Evolutionary conservation across 345 rosid genomes (phyloP), one percentile per base, ranked within the genome.

Genomic region (Dipteronia sinensis): DNA sequence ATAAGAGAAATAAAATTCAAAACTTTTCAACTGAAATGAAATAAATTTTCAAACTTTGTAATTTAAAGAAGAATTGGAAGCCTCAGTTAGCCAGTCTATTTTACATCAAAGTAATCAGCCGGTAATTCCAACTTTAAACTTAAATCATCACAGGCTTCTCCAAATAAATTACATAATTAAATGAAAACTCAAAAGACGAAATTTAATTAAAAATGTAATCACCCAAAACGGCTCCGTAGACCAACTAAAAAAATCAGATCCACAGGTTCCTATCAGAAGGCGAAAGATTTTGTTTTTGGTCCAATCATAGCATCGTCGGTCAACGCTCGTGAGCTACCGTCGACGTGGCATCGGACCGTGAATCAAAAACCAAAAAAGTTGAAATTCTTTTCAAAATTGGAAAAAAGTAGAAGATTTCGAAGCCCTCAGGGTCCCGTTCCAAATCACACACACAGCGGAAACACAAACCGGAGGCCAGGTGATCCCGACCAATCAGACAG

Each of bases 41-140:
- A 47, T 23, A 3, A 6, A 69, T 23, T 7, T 69, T 19, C 1
- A 13, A 38, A 38, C 13, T 16, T 15, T 7, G 0, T 49, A 6
- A 38, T 66, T 34, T 0, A 34, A 1, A 66, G 53, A 0, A 44
- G 7, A 1, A 6, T 6, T 11, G 6, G 86, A 85, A 83, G 88
- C 91, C 91, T 88, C 91, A 86, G 89, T 82, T 8, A 86, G 87
- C 85, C 85, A 81, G 87, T 67, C 71, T 73, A 6, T 56, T 81
- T 81, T 51, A 80, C 91, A 85, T 85, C 91, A 88, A 78, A 42
- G 68, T 11, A 22, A 71, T 92, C 94, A 94, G 97, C 47, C 94
- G 97, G 97, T 94, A 94, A 94, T 94, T 90, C 94, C 94, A 92
- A 88, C 85, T 59, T 59, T 59, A 70, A 78, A 79, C 15, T 40